These are phyloP conservation scores for Odontarrhena argentea DNA, from an alignment of 345 rosid species.

Conservation along the genomic window DNA sequence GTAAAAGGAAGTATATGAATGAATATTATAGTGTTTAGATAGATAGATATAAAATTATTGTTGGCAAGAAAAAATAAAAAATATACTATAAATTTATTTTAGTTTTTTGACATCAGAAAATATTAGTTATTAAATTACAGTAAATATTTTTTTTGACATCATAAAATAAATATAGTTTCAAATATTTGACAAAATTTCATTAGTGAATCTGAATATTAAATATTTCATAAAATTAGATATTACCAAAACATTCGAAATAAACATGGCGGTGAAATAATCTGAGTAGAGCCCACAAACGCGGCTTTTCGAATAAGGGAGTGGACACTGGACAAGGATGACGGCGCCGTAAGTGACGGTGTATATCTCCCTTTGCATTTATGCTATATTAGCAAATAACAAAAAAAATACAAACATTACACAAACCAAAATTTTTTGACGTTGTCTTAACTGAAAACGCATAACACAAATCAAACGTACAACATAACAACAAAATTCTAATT, in stretches of 20 bases:
- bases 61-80: no score
- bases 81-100: no score
- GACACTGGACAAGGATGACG: conserved; percentile 23
- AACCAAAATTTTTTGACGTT: conserved; percentile 20
- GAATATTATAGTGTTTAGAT: no score
- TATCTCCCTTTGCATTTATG: conserved; percentile 10
- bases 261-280: no score
- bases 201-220: no score
- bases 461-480: neutral
- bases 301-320: conserved; percentile 32
- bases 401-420: conserved; percentile 8
- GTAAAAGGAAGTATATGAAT: no score
- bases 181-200: no score
- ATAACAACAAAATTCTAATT: conserved; percentile 1
- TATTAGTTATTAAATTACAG: no score
- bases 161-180: no score
- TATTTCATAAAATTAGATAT: neutral
- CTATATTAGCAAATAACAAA: neutral
- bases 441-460: conserved; percentile 6
- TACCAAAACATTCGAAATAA: neutral
- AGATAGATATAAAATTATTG: no score
- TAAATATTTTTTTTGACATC: no score
- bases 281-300: conserved; percentile 26
- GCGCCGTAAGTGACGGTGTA: conserved; percentile 30
- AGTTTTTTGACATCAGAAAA: no score